Evolutionary conservation across 1,139 yeast genomes (phyloP), one percentile per base, ranked within the genome.

Genomic region (Wickerhamiella infanticola): DNA sequence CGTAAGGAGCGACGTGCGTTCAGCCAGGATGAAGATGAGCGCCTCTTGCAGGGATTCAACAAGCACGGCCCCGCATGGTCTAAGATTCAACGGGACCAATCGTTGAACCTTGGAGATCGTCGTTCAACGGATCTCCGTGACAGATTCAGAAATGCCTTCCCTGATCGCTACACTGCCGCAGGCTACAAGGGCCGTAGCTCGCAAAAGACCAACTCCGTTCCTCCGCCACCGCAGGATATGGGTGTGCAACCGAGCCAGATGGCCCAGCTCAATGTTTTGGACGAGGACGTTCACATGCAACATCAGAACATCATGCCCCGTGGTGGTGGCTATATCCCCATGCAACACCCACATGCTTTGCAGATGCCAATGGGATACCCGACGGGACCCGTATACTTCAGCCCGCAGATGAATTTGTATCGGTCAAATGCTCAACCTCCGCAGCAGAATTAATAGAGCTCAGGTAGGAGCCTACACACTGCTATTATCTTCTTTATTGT

Each of bases 51-150:
- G 48, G 93, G 95, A 1, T 84, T 76, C 60, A 66, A 73, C 47
- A 72, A 70, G 55, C 77, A 75, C 60, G 97, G 97, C 0, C 74
- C 95, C 0, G 75, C 82, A 35, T 90, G 98, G 98, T 81, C 85
- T 51, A 81, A 80, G 59, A 90, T 90, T 36, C 71, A 67, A 52
- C 60, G 67, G 13, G 72, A 67, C 50, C 60, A 62, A 39, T 52
- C 56, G 23, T 55, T 68, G 41, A 60, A 62, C 11, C 57, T 68
- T 35, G 55, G 55, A 39, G 65, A 62, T 43, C 60, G 72, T 38
- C 63, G 72, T 36, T 61, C 67, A 29, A 67, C 70, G 1, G 72
- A 67, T 47, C 57, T 67, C 37, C 60, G 72, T n/a, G 72, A 67
- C 51, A 55, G 70, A 33, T 67, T 67, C 57, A 56, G 72, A 40